phyloP scores from a whole-genome alignment of 192 early-diverging fungal species.

The Backusella parvicylindrica region DNA sequence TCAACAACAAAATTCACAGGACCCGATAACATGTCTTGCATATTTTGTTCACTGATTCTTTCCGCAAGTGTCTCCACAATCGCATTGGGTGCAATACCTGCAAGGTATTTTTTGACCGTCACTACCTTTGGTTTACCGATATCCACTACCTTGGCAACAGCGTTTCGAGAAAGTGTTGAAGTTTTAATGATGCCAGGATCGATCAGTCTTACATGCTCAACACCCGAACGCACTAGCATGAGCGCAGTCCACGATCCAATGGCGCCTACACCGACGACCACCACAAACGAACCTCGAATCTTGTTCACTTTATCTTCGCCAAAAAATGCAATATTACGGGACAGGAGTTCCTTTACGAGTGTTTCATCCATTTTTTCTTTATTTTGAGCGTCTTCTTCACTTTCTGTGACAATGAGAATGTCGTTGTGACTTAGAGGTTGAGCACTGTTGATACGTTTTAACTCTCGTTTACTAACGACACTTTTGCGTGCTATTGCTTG shows the following conservation, averaged over 20 bases:
- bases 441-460: constrained; percentile 23
- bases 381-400: neutral
- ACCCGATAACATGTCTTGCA: constrained; percentile 54
- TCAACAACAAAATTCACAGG: constrained; percentile 70
- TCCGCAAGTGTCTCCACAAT: constrained; percentile 70
- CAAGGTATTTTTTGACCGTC: constrained; percentile 66
- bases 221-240: constrained; percentile 88
- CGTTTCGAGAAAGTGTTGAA: constrained; percentile 82
- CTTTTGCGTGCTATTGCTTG: constrained; percentile 38
- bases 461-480: constrained; percentile 45
- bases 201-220: constrained; percentile 80
- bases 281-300: constrained; percentile 74
- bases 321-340: constrained; percentile 87
- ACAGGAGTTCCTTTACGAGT: constrained; percentile 84
- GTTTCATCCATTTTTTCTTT: constrained; percentile 47
- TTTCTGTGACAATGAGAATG: neutral
- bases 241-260: constrained; percentile 87
- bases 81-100: constrained; percentile 73
- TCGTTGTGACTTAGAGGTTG: neutral
- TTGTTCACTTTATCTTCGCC: constrained; percentile 76
- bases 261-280: constrained; percentile 92
- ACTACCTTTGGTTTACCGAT: constrained; percentile 82
- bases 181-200: constrained; percentile 92
- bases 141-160: constrained; percentile 76
- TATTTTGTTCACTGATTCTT: constrained; percentile 63